Percentiles rank a stretch among this genome's conserved stretches.
Evolutionary conservation across 495 filamentous ascomycete genomes (phyloP).

Genomic region (Choiromyces venosus): DNA sequence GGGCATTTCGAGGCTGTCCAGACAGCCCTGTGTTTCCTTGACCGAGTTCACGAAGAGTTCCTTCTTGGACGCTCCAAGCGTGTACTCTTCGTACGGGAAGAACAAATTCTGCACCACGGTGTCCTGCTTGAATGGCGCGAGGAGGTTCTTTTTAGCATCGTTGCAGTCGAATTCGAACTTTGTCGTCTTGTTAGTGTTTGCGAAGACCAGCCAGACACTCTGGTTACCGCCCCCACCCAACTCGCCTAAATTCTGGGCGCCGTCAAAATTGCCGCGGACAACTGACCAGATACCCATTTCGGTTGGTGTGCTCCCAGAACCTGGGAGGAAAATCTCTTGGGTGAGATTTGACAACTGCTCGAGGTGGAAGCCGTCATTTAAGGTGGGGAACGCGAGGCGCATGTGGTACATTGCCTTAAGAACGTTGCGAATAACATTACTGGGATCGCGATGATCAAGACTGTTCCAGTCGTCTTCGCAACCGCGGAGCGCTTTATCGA

Average conservation of each 20-base stretch:
- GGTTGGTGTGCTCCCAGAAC: slow-evolving; percentile 53
- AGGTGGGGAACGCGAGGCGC: slow-evolving; percentile 53
- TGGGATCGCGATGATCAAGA: slow-evolving; percentile 65
- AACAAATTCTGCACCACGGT: slow-evolving; percentile 63
- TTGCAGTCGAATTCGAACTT: slow-evolving; percentile 59
- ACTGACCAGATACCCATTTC: slow-evolving; percentile 67
- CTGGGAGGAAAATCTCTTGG: slow-evolving; percentile 49
- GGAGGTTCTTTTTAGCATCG: slow-evolving; percentile 47
- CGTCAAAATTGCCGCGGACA: slow-evolving; percentile 49
- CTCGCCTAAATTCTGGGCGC: slow-evolving; percentile 51
- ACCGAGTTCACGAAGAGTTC: slow-evolving; percentile 49
- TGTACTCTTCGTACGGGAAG: slow-evolving; percentile 57
- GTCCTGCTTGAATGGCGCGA: slow-evolving; percentile 55
- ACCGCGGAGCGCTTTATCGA: slow-evolving; percentile 52
- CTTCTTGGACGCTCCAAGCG: slow-evolving; percentile 45
- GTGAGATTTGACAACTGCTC: slow-evolving; percentile 58
- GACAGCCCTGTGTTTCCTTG: slow-evolving; percentile 53
- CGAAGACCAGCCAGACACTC: slow-evolving; percentile 62
- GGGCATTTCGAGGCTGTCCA: slow-evolving; percentile 51
- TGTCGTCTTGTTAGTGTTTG: slow-evolving; percentile 55
- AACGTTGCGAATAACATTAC: slow-evolving; percentile 61
- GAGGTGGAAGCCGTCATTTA: slow-evolving; percentile 63
- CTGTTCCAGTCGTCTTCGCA: slow-evolving; percentile 56
- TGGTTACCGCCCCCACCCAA: slow-evolving; percentile 48
- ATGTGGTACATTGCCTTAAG: slow-evolving; percentile 64